A percentile compares a stretch with the other conserved stretches of the same genome.
phyloP scores from a whole-genome alignment of 2,329 filamentous ascomycete genomes.

The Pseudogymnoascus sp. region DNA sequence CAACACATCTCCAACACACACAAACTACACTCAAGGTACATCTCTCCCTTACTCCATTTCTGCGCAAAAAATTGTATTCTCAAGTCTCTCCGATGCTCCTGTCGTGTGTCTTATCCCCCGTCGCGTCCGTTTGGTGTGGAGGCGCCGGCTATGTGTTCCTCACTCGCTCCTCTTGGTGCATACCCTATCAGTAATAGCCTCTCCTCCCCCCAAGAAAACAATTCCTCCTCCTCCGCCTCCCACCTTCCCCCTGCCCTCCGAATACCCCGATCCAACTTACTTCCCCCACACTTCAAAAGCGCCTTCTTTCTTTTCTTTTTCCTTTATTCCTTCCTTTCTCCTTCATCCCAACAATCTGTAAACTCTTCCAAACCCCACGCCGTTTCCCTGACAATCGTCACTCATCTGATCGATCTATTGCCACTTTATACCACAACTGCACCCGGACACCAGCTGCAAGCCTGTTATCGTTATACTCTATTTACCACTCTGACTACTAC shows the following conservation, averaged over 20 bases:
- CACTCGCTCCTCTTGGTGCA: neutral
- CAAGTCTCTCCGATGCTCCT: neutral
- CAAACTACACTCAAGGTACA: neutral
- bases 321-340: neutral
- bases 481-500: neutral
- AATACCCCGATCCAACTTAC: neutral
- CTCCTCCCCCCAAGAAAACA: no score
- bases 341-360: neutral
- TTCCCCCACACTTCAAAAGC: neutral
- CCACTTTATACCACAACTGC: neutral
- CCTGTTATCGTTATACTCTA: neutral
- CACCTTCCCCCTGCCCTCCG: neutral
- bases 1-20: no score
- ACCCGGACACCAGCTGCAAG: no score
- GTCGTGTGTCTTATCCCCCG: no score
- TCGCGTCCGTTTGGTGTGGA: neutral
- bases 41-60: neutral
- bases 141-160: neutral
- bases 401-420: neutral
- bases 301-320: neutral
- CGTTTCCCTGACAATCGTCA: no score
- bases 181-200: neutral
- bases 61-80: neutral
- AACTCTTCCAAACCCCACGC: neutral
- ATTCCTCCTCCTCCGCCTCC: no score